Evolutionary conservation across 2,329 filamentous ascomycete genomes (phyloP).

Genomic region (Aspergillus ustus): DNA sequence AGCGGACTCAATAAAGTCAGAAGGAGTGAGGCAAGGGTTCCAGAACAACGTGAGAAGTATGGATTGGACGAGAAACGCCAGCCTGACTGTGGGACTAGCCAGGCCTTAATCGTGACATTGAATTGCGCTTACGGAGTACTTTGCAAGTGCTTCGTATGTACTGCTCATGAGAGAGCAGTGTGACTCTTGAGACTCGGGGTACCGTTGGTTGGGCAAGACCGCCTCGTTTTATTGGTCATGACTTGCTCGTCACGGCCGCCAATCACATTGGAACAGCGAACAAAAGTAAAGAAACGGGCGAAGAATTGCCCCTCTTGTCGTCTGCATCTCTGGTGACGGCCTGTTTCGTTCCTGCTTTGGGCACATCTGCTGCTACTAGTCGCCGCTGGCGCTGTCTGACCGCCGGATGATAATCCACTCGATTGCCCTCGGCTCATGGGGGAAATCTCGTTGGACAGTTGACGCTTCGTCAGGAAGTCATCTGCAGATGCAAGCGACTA

Average conservation of each 20-base stretch:
- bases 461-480: conserved; percentile 2
- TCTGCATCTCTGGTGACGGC: conserved; percentile 14
- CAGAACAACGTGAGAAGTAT: conserved; percentile 20
- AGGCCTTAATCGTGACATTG: conserved; percentile 16
- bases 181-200: background rate
- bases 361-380: conserved; percentile 35
- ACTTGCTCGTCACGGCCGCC: conserved; percentile 12
- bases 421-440: conserved; percentile 16
- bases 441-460: background rate
- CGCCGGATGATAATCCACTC: conserved; percentile 26
- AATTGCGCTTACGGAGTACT: conserved; percentile 15
- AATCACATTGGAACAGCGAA: conserved; percentile 24
- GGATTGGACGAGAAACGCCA: conserved; percentile 25
- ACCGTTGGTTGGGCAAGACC: background rate
- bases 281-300: conserved; percentile 13
- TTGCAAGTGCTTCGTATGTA: background rate
- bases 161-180: background rate
- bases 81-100: conserved; percentile 19
- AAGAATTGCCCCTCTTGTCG: conserved; percentile 16
- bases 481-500: conserved; percentile 9
- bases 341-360: conserved; percentile 29
- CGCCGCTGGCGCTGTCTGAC: conserved; percentile 28
- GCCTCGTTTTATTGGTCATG: conserved; percentile 1
- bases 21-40: conserved; percentile 26
- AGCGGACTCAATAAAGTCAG: conserved; percentile 23